These are phyloP conservation scores for Claviceps fusiformis DNA, from an alignment of 2,329 filamentous ascomycete species.

Conservation along the genomic window DNA sequence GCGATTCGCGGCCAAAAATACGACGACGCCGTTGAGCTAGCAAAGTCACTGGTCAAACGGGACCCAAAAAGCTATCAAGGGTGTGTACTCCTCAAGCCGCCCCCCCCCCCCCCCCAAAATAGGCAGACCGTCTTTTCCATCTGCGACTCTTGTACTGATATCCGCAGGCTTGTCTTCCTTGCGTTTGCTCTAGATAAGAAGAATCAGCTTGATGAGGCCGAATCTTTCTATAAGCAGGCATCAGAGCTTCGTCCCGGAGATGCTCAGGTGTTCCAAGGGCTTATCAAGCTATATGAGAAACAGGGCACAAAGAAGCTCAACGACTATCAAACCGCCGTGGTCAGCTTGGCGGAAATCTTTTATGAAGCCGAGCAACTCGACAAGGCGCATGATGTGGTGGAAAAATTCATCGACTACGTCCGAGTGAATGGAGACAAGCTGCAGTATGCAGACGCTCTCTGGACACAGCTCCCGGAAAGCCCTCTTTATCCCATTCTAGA, in stretches of 20 bases:
- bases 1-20: conserved; percentile 68
- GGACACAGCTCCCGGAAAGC: conserved; percentile 64
- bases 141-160: conserved; percentile 4
- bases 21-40: conserved; percentile 58
- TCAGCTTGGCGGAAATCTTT: conserved; percentile 64
- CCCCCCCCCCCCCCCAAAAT: too few relatives aligned
- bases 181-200: conserved; percentile 75
- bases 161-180: conserved; percentile 57
- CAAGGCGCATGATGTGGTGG: conserved; percentile 53
- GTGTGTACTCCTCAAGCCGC: conserved; percentile 28
- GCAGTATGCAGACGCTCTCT: conserved; percentile 65
- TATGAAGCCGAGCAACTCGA: conserved; percentile 50
- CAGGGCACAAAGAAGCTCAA: conserved; percentile 55
- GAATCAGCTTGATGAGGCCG: conserved; percentile 56
- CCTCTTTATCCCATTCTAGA: conserved; percentile 72
- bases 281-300: conserved; percentile 74
- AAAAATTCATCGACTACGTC: conserved; percentile 67
- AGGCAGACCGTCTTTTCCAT: not conserved
- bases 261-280: conserved; percentile 78
- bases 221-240: conserved; percentile 61
- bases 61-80: conserved; percentile 75
- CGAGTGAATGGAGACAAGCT: conserved; percentile 56
- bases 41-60: conserved; percentile 52
- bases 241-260: conserved; percentile 60
- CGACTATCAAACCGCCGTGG: conserved; percentile 59